Evolutionary conservation across 1,139 yeast genomes (phyloP).

Genomic region (Debaryomyces subglobosus): DNA sequence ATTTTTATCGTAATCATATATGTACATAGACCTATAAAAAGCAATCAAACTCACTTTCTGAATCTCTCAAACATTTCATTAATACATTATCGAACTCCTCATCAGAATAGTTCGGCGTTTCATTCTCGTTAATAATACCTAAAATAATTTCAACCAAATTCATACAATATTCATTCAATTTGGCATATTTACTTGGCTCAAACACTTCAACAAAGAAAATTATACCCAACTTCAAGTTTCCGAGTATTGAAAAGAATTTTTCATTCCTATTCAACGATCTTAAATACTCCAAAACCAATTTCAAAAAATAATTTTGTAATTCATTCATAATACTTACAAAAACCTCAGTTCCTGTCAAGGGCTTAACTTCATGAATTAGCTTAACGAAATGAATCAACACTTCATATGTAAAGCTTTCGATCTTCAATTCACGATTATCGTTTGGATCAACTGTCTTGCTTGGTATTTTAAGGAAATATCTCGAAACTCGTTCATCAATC

Average conservation of each 20-base stretch:
- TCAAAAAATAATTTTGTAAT: conserved; percentile 41
- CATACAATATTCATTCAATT: conserved; percentile 40
- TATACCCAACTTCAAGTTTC: conserved; percentile 40
- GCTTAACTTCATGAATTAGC: conserved; percentile 44
- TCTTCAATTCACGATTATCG: conserved; percentile 18
- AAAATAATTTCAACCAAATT: conserved; percentile 39
- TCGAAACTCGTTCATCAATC: conserved; percentile 32
- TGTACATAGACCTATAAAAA: conserved; percentile 11
- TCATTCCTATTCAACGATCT: conserved; percentile 26
- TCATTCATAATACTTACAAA: conserved; percentile 43
- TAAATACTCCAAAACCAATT: conserved; percentile 36
- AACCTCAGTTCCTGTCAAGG: conserved; percentile 43
- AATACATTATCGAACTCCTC: conserved; percentile 34
- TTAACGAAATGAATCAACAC: conserved; percentile 47
- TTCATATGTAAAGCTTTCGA: conserved; percentile 47
- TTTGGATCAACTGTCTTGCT: conserved; percentile 3
- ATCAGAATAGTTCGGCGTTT: conserved; percentile 24
- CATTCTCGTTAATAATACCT: conserved; percentile 34
- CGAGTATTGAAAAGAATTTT: conserved; percentile 16
- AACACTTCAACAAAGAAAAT: conserved; percentile 46
- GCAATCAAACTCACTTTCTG: conserved; percentile 37
- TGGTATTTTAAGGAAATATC: conserved; percentile 28
- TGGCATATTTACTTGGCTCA: conserved; percentile 38
- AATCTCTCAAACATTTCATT: conserved; percentile 32
- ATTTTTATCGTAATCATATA: neutral